Evolutionary conservation across 129 eudicot species (phyloP).

Genomic region (Helianthus tuberosus): DNA sequence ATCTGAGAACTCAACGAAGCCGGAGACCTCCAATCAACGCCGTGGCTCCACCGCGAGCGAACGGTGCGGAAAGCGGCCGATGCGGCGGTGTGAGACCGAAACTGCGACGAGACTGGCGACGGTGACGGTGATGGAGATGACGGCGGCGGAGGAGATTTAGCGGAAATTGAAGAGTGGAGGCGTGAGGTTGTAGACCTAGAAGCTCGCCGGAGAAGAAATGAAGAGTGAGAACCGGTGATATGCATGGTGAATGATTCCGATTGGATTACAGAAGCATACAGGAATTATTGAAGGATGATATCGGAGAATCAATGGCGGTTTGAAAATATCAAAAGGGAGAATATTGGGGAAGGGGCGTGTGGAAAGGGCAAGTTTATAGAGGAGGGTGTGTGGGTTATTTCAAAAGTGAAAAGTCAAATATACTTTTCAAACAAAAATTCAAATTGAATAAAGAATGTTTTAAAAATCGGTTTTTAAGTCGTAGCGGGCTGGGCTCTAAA

Average conservation of each 20-base stretch:
- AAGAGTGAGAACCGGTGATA: conserved; percentile 34
- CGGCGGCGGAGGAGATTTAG: conserved; percentile 15
- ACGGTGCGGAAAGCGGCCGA: conserved; percentile 25
- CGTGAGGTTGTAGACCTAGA: conserved; percentile 38
- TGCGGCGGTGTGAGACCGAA: conserved; percentile 35
- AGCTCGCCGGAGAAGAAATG: conserved; percentile 41
- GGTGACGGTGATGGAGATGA: conserved; percentile 21
- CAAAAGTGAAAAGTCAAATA: no score
- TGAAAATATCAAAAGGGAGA: background rate
- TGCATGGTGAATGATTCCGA: conserved; percentile 25
- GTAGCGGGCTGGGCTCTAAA: no score
- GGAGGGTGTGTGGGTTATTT: no score
- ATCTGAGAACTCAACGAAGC: no score
- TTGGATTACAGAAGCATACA: conserved; percentile 23
- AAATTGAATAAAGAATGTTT: no score
- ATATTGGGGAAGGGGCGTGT: conserved; percentile 25
- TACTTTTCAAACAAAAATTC: no score
- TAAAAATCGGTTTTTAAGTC: no score
- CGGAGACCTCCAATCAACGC: no score
- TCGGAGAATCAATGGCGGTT: conserved; percentile 11
- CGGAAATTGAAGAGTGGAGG: conserved; percentile 32
- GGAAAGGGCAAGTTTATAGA: conserved; percentile 8
- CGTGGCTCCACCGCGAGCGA: background rate
- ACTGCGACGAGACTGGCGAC: conserved; percentile 17
- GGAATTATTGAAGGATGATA: conserved; percentile 8